These are phyloP conservation scores for Erigeron philadelphicus DNA, from an alignment of 140 eudicot genomes.

Conservation along the genomic window DNA sequence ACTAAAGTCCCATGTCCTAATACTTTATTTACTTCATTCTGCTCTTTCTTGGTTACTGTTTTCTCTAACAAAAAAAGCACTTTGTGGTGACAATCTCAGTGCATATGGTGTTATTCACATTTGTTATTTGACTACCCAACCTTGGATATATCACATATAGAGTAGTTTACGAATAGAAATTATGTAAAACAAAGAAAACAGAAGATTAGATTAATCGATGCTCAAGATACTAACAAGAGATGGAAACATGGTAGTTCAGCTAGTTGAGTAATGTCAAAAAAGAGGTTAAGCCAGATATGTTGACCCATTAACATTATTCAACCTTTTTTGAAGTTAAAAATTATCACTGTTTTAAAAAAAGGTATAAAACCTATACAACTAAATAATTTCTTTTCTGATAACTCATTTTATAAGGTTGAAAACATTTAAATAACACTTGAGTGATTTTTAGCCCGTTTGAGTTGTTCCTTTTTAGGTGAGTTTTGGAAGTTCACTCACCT, in stretches of 20 bases:
- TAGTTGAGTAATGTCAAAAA: constrained; percentile 1
- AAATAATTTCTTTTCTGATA: neutral
- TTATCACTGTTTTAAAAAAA: neutral
- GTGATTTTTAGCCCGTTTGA: neutral
- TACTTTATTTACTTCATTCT: neutral
- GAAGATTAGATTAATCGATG: neutral
- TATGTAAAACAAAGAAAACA: too few relatives aligned
- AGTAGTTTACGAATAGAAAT: too few relatives aligned
- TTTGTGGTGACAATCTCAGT: neutral
- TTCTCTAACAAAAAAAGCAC: neutral
- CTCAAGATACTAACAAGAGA: neutral
- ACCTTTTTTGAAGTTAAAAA: neutral
- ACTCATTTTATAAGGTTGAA: neutral
- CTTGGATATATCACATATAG: neutral
- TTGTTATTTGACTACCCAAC: neutral
- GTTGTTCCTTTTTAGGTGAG: neutral
- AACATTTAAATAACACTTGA: neutral
- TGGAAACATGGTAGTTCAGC: neutral
- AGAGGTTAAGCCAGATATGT: neutral
- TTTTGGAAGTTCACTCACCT: neutral
- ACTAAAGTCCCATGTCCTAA: neutral
- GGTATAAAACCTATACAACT: neutral
- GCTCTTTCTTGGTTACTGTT: too few relatives aligned
- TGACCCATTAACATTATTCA: neutral
- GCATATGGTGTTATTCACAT: neutral